Base-by-base conservation (phyloP, 2,329 filamentous ascomycete genomes). In the Beauveria medogensis region DNA sequence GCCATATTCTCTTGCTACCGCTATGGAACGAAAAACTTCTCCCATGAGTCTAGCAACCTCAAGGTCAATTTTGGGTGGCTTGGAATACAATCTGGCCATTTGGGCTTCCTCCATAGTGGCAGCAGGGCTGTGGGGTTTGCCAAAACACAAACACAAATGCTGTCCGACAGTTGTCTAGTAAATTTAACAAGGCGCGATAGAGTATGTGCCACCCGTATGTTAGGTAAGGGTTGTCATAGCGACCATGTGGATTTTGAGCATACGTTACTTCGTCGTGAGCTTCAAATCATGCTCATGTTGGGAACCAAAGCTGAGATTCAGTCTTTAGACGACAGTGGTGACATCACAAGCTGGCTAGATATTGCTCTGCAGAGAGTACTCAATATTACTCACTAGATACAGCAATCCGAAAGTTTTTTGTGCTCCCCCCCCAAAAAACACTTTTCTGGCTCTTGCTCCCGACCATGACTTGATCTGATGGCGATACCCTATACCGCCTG, bases 251-350 rank as follows among this genome's bases (percentile, higher is more conserved):
- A 74, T 12, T 63, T 65, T 0, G 70, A 75, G 2, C 74, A 76
- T 2, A 58, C 65, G 0, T 73, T 77, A 7, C 74, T 83, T 63
- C 73, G 74, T 34, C 72, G 72, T 3, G 87, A 92, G 66, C 66
- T 93, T 18, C 89, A 91, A 67, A 66, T 79, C 1, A 92, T 93
- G 89, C 73, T 93, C 22, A 81, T 89, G 75, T 74, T 92, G 55
- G 88, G 88, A 57, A 67, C 86, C 53, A 94, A 93, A 68, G 88
- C 87, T 0, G 90, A 94, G 69, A 90, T 93, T 55, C 89, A 94
- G 67, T 81, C 85, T 20, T 72, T 90, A 7, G 86, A 89, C 59
- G 76, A 82, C 3, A 74, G 73, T 9, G 82, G 82, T 0, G 74
- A 80, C 54, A 66, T 85, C 5, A 71, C 74, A 0, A 40, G 64